Evolutionary conservation across 768 basidiomycete genomes (phyloP).

Genomic region (Sutorius australiensis): DNA sequence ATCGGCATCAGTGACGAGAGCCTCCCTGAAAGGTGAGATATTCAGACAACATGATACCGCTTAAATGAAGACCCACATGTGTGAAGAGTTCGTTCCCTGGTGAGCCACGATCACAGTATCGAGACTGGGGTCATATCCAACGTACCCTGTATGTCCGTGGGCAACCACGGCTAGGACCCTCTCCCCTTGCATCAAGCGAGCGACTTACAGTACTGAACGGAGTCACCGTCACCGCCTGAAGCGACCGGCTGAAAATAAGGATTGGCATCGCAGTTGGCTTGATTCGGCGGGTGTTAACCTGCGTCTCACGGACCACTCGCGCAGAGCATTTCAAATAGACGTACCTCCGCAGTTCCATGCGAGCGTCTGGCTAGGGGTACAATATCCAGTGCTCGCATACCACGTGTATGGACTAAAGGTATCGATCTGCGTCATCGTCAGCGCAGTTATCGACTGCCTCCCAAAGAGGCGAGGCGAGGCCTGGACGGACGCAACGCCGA

Average conservation of each 20-base stretch:
- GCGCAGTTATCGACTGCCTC: conserved; percentile 38
- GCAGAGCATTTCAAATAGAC: conserved; percentile 11
- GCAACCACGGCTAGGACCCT: neutral
- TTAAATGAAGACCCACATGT: conserved; percentile 23
- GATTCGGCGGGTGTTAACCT: neutral
- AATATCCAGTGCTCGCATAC: conserved; percentile 52
- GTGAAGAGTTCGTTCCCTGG: conserved; percentile 32
- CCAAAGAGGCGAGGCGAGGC: conserved; percentile 26
- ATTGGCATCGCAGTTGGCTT: conserved; percentile 47
- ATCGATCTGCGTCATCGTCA: conserved; percentile 40
- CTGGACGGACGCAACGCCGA: conserved; percentile 9
- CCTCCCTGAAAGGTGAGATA: conserved; percentile 20
- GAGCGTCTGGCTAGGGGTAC: conserved; percentile 38
- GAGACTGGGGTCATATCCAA: conserved; percentile 46
- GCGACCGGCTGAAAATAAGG: conserved; percentile 45
- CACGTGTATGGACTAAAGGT: conserved; percentile 45
- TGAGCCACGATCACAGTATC: conserved; percentile 36
- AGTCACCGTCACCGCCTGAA: conserved; percentile 44
- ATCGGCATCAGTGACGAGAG: conserved; percentile 42
- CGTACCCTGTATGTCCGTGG: conserved; percentile 39
- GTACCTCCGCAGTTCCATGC: conserved; percentile 56
- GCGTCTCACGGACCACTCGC: neutral
- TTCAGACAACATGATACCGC: neutral
- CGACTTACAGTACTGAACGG: conserved; percentile 40
- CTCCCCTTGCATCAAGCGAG: neutral